Evolutionary conservation across 2,329 filamentous ascomycete species (phyloP), one percentile per base, ranked within the genome.

Genomic region (Penicillium sp.): DNA sequence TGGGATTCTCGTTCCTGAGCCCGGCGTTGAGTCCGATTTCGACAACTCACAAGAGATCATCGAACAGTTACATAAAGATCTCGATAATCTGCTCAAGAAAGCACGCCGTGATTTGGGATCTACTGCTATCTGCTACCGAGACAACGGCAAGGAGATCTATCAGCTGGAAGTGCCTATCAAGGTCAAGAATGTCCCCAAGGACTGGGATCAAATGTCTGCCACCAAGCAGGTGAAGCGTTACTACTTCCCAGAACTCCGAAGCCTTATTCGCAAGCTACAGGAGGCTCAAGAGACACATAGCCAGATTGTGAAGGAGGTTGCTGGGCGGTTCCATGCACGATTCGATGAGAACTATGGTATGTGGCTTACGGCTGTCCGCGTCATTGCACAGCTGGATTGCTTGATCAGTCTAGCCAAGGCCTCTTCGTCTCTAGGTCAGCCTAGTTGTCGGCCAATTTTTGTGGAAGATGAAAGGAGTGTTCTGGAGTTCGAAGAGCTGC

Each of bases 131-230:
- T 82, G 82, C 59, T 93, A 83, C 55, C 81, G 81, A 18, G 87
- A 97, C 59, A 85, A 94, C 6, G 93, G 93, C 46, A 98, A 98
- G 63, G 93, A 98, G 59, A 87, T 98, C 36, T 97, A 94, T 68
- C 91, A 98, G 67, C 76, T 98, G 8, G 93, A 98, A 63, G 84
- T 87, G 0, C 91, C 93, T 0, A 72, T 78, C 57, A 94, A 93
- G 65, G 73, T 87, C 58, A 95, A 94, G 65, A 81, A 69, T 42
- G 70, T 98, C 2, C 93, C 93, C 0, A 85, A 85, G 51, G 80
- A 74, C 55, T 98, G 93, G 90, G 83, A 89, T 48, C 91, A 97
- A 60, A 96, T 97, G 89, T 97, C 93, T 4, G 86, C 90, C 0
- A 97, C 93, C 0, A 80, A 85, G 48, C 81, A 84, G 41, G 86